Evolutionary conservation across 2,329 filamentous ascomycete species (phyloP).

Genomic region (Botrytis tulipae): DNA sequence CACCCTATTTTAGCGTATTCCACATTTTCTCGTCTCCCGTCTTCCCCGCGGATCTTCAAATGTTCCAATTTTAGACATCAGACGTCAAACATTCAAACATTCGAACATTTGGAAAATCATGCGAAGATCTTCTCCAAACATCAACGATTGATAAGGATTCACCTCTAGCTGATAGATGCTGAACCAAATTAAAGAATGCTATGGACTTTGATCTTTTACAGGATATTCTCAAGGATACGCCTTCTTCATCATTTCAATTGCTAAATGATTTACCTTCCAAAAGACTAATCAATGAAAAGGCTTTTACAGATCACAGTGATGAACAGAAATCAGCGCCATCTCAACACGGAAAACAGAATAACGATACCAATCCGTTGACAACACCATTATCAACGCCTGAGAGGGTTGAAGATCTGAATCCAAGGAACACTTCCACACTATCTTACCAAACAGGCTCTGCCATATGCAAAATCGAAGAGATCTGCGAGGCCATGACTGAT

Average conservation of each 20-base stretch:
- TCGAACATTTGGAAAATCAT: neutral
- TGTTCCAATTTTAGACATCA: neutral
- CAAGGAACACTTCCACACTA: constrained; percentile 2
- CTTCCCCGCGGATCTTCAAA: neutral
- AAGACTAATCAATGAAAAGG: neutral
- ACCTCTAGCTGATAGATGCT: neutral
- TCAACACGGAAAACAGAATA: neutral
- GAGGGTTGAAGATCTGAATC: neutral
- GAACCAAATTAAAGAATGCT: neutral
- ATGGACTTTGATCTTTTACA: constrained; percentile 29
- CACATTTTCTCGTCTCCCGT: neutral
- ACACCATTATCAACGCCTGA: neutral
- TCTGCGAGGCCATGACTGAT: constrained; percentile 53
- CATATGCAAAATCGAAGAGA: constrained; percentile 54
- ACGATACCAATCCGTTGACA: neutral
- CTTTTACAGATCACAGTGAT: neutral
- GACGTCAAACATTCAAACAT: neutral
- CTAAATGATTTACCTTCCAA: constrained; percentile 30
- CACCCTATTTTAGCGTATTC: neutral
- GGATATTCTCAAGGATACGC: constrained; percentile 18
- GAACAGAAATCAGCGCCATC: neutral
- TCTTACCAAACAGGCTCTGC: constrained; percentile 38
- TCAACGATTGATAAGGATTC: neutral
- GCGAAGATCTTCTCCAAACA: neutral
- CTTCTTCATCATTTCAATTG: constrained; percentile 21